phyloP scores from a whole-genome alignment of 1,139 yeast species.

The Nakaseomyces kungkrabaensis region DNA sequence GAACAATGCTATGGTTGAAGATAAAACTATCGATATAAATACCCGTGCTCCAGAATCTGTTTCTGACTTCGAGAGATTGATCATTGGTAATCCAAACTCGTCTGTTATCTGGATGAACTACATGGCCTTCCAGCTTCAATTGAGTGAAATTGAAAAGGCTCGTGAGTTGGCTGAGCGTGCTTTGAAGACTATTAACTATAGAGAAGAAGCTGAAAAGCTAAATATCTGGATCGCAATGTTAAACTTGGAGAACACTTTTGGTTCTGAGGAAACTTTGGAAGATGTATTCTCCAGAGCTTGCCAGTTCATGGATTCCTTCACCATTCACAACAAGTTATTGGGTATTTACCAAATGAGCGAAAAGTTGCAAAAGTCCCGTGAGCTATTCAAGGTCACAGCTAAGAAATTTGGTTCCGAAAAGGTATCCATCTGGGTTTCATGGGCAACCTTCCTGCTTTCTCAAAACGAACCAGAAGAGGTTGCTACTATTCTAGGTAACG shows the following conservation, averaged over 20 bases:
- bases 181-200: slow-evolving; percentile 73
- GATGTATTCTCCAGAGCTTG: slow-evolving; percentile 73
- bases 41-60: slow-evolving; percentile 86
- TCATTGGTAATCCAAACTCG: slow-evolving; percentile 87
- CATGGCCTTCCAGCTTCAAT: slow-evolving; percentile 94
- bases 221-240: slow-evolving; percentile 94
- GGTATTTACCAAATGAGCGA: slow-evolving; percentile 68
- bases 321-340: slow-evolving; percentile 71
- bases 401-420: slow-evolving; percentile 71
- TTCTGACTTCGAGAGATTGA: slow-evolving; percentile 80
- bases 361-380: slow-evolving; percentile 59
- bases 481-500: slow-evolving; percentile 59
- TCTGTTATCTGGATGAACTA: slow-evolving; percentile 95
- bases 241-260: slow-evolving; percentile 90
- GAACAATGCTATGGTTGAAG: slow-evolving; percentile 44
- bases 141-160: slow-evolving; percentile 89
- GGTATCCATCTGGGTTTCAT: slow-evolving; percentile 65
- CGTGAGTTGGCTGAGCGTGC: slow-evolving; percentile 92
- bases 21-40: slow-evolving; percentile 74
- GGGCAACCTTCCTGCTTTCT: slow-evolving; percentile 66
- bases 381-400: slow-evolving; percentile 52
- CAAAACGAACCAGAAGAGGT: slow-evolving; percentile 48
- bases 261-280: slow-evolving; percentile 71
- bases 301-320: slow-evolving; percentile 82
- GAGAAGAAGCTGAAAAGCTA: slow-evolving; percentile 88